Percentiles rank a stretch among this genome's conserved stretches.
Conservation (phyloP, 345 rosid genomes). For the Eucalyptus regnans region DNA sequence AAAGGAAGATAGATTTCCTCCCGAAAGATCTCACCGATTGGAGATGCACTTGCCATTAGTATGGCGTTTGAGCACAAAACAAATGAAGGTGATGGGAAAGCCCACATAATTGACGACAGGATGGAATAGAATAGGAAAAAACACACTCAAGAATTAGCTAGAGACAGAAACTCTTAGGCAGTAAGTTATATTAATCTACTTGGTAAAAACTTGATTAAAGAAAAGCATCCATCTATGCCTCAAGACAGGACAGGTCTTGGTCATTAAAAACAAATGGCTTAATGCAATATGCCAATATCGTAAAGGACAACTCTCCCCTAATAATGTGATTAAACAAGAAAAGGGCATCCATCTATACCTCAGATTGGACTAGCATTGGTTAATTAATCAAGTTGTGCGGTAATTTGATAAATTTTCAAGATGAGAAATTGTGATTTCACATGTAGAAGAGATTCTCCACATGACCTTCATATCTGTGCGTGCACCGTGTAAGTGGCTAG, state of each 20-base stretch:
- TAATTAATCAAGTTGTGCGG: not conserved
- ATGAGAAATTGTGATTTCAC: not conserved
- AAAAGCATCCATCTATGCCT: not conserved
- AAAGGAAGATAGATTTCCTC: not conserved
- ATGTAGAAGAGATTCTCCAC: not conserved
- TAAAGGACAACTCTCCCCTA: not conserved
- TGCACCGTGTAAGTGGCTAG: not conserved
- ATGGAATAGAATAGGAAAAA: not conserved
- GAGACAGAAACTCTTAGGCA: not conserved
- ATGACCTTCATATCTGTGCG: not conserved
- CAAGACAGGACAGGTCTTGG: not conserved
- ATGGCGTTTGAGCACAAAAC: not conserved
- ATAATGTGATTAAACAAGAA: not conserved
- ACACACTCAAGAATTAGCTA: not conserved
- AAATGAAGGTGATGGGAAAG: not conserved
- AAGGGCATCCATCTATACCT: not conserved
- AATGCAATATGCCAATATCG: not conserved
- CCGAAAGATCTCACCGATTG: not conserved
- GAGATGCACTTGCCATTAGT: not conserved
- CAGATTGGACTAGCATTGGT: not conserved
- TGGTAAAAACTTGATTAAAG: not conserved
- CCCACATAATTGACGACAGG: not conserved
- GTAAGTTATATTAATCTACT: not conserved
- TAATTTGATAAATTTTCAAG: not conserved
- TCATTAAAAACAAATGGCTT: not conserved